Base-by-base conservation (phyloP, 768 basidiomycete genomes). In the Mycena pura region DNA sequence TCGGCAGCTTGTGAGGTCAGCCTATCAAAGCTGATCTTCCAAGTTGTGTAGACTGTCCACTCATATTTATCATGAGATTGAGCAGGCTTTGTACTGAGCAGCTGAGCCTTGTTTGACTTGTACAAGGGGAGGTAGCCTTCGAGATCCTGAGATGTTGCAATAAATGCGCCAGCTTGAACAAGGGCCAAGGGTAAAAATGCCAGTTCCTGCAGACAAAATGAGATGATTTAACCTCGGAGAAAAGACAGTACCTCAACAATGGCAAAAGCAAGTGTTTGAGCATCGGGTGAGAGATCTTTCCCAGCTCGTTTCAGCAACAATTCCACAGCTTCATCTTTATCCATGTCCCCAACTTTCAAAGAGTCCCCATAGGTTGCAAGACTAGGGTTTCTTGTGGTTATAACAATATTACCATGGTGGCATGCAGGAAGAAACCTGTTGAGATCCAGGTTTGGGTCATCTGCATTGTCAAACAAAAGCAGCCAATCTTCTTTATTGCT, bases 401-500 rank as follows among this genome's bases (percentile, higher is more conserved):
- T 63, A n/a, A 63, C 25, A 15, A 63, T 34, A 24, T 49, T 57
- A 7, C 62, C 62, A 40, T 63, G 62, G 7, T 28, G 15, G 60
- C 60, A 55, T 21, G 14, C 38, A 17, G 62, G 56, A 7, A 57
- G 13, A 38, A 24, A 55, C 7, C 45, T 40, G n/a, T 45, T 21
- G 6, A 63, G 40, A 19, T 50, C 17, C 7, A 63, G 24, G 4
- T 43, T 46, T 8, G 29, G 21, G 27, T 57, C 36, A 57, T 57
- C 55, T 41, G 55, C 47, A 45, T 57, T 51, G 32, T 47, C 45
- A 29, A 49, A 50, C 4, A 48, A 46, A 3, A 57, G 3, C 10
- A 63, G 53, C 46, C 54, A 63, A 2, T 47, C 15, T 9, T 48
- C 36, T 3, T 24, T 1, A 15, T 46, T n/a, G n/a, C 5, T n/a